Base-by-base conservation (phyloP, 208 protist species). In the Leishmania tropica region DNA sequence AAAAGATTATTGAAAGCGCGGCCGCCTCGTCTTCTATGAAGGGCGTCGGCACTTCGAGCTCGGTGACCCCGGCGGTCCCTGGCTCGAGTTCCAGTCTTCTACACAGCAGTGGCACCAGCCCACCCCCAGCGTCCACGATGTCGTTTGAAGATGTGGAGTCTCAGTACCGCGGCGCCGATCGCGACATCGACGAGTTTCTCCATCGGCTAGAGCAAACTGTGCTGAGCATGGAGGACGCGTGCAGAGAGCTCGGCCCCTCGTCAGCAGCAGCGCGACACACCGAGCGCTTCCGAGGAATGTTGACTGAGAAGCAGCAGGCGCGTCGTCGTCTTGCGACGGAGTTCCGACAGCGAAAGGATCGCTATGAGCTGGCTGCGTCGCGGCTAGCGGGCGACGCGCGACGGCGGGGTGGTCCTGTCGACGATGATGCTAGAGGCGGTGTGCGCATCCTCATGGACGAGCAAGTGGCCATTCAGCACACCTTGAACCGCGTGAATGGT, bases 371-470 rank as follows among this genome's bases (percentile, higher is more conserved):
- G 51, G 67, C 94, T 35, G 87, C 83, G 45, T 87, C 73, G 35
- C 78, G 92, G 58, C 77, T 75, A 77, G 62, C 85, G 67, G 75
- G 83, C n/a, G 75, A 83, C 5, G 75, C 60, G 28, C 71, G 64
- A 15, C 78, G 83, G 6, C 76, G 81, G 17, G 78, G 53, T 45
- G 73, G 53, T 48, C 64, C 54, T 40, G 68, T 47, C 15, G 76
- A 83, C 77, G 80, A 87, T 54, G 56, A 83, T 54, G 83, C 87
- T 42, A 82, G 78, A 21, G 85, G 79, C 19, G 89, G 88, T 10
- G 85, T 96, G 76, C 92, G 89, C 35, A 79, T 95, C 40, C 85
- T 98, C 65, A 88, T 94, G 73, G 87, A 92, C 71, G 95, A 98
- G 89, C 92, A 96, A 79, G 62, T 90, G 7, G 86, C 92, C 3